phyloP scores from a whole-genome alignment of 169 alveolate species.

The Miamiensis avidus region DNA sequence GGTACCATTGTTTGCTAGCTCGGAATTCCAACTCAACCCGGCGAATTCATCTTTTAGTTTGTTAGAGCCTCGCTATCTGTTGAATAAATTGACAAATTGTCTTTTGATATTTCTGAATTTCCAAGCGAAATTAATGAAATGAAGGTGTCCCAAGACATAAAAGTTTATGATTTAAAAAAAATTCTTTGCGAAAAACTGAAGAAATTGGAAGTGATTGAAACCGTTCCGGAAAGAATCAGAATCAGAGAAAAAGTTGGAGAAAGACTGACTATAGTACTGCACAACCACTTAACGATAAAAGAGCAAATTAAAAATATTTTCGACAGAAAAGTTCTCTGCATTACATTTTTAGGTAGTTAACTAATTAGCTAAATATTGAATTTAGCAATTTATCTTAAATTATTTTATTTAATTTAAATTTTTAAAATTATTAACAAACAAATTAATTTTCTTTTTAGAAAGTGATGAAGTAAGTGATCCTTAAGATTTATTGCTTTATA shows the following conservation, averaged over 20 bases:
- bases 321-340: background rate
- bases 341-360: background rate
- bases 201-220: background rate
- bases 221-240: background rate
- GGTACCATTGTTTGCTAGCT: background rate
- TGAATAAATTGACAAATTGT: background rate
- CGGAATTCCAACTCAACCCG: background rate
- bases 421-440: too few relatives aligned
- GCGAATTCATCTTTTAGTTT: background rate
- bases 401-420: too few relatives aligned
- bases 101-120: background rate
- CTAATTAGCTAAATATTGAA: background rate
- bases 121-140: background rate
- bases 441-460: background rate
- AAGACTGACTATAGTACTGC: background rate
- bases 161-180: background rate
- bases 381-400: background rate
- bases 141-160: background rate
- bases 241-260: background rate
- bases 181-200: background rate
- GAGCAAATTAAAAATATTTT: background rate
- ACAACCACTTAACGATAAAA: background rate
- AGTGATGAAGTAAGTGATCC: constrained; percentile 1
- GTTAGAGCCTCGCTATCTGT: background rate
- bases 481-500: constrained; percentile 1